A percentile compares a stretch with the other conserved stretches of the same genome.
Evolutionary conservation across 176 grass and related monocot species (phyloP).

Genomic region (Carex kokanica): DNA sequence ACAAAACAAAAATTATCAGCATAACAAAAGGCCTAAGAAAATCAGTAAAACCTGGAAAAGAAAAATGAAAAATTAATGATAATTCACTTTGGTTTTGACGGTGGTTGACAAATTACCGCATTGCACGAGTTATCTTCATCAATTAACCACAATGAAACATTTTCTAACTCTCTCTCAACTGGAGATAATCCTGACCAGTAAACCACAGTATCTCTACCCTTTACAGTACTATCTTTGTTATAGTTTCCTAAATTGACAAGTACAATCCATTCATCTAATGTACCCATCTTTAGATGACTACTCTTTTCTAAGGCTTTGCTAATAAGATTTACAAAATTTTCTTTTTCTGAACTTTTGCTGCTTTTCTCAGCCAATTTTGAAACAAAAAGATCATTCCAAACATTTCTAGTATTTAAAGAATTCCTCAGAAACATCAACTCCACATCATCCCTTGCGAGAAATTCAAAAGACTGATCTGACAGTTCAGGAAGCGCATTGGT

Average conservation of each 20-base stretch:
- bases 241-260: conserved; percentile 41
- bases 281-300: conserved; percentile 36
- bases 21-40: neutral
- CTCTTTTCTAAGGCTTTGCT: conserved; percentile 34
- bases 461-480: conserved; percentile 57
- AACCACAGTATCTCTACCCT: conserved; percentile 41
- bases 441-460: conserved; percentile 42
- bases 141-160: conserved; percentile 59
- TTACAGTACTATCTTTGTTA: conserved; percentile 29
- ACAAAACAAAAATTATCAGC: neutral
- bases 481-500: conserved; percentile 39
- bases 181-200: conserved; percentile 55
- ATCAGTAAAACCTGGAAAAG: neutral
- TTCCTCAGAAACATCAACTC: conserved; percentile 62
- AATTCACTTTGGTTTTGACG: conserved; percentile 8
- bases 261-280: conserved; percentile 40
- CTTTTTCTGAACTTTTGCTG: conserved; percentile 24
- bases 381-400: conserved; percentile 53
- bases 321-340: conserved; percentile 41
- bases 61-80: neutral
- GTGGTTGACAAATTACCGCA: conserved; percentile 71
- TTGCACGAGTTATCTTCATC: conserved; percentile 81
- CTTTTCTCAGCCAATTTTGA: conserved; percentile 30
- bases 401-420: conserved; percentile 48
- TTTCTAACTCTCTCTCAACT: conserved; percentile 56